Evolutionary conservation across 2,329 filamentous ascomycete genomes (phyloP).

Genomic region (Erysiphe neolycopersici): DNA sequence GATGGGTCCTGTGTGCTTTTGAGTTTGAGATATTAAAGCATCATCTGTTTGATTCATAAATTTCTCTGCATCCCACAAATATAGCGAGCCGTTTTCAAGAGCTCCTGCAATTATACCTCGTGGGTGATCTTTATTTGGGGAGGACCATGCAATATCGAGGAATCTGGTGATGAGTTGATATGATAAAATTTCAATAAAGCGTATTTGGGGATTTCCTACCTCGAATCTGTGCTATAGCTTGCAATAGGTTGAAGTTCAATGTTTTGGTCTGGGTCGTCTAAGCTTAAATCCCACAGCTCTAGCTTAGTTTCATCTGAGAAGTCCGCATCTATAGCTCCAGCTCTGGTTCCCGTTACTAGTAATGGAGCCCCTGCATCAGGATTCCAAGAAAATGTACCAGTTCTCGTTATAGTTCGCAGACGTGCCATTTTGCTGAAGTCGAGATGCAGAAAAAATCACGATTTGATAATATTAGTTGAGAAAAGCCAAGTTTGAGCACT

Average conservation of each 20-base stretch:
- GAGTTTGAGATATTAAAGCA: slow-evolving; percentile 61
- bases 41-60: slow-evolving; percentile 32
- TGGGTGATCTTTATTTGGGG: slow-evolving; percentile 49
- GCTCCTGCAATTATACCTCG: slow-evolving; percentile 84
- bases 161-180: slow-evolving; percentile 30
- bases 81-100: slow-evolving; percentile 77
- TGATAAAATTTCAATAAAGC: slow-evolving; percentile 1
- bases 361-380: slow-evolving; percentile 53
- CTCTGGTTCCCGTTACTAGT: slow-evolving; percentile 78
- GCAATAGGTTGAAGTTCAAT: slow-evolving; percentile 67
- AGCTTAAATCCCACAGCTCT: slow-evolving; percentile 80
- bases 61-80: slow-evolving; percentile 72
- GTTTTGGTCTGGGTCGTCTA: slow-evolving; percentile 49
- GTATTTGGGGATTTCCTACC: slow-evolving; percentile 24
- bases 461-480: too few relatives aligned
- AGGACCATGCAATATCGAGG: slow-evolving; percentile 89
- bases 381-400: slow-evolving; percentile 93
- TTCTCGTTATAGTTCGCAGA: slow-evolving; percentile 85
- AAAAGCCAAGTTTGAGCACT: too few relatives aligned
- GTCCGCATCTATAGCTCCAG: slow-evolving; percentile 84
- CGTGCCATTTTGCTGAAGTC: slow-evolving; percentile 47
- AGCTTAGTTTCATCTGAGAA: slow-evolving; percentile 95
- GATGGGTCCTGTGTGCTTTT: slow-evolving; percentile 76
- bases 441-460: too few relatives aligned
- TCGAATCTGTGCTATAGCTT: slow-evolving; percentile 68